Evolutionary conservation across 2,329 filamentous ascomycete genomes (phyloP), one percentile per base, ranked within the genome.

Genomic region (Endothia cerciana): DNA sequence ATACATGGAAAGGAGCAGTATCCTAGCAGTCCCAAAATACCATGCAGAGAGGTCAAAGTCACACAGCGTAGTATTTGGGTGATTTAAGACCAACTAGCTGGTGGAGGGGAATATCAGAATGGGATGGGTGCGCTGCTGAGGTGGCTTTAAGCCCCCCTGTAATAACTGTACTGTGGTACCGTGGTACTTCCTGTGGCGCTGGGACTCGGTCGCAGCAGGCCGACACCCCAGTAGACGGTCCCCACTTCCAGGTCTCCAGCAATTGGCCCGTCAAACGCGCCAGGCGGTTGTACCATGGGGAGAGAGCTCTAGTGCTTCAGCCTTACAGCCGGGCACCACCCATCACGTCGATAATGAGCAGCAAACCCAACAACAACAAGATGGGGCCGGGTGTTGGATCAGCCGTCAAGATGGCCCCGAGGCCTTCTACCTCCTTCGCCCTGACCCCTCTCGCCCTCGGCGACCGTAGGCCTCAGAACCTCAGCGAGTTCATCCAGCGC

Each of bases 401-500:
- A 13, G 11, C 38, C 17, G 36, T 43, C 58, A 67, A 41, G 17
- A 72, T 71, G 71, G 55, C 68, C 65, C 71, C 69, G 59, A 69
- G 70, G 66, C 56, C 62, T 58, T 49, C 38, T 19, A 58, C 60
- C 22, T 68, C 80, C 8, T 84, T 92, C 61, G 85, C 88, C 11
- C 79, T 94, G 66, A 86, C 87, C 65, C 86, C 90, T 51, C 87
- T 84, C 81, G 87, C 89, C 19, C 80, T 83, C 69, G 82, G 79
- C 72, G 84, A 81, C 78, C 85, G 80, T 73, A 82, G 81, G 73
- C 83, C 85, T 40, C 86, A 85, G 74, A 85, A 83, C 57, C 82
- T 97, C n/a, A 82, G 86, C 65, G 85, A 90, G 57, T 90, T 94
- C 71, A 93, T 97, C 71, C 81, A 85, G 65, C 92, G 94, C 70